Conservation (phyloP, 164 flowering plant species). For the Magnolia changhungtana region DNA sequence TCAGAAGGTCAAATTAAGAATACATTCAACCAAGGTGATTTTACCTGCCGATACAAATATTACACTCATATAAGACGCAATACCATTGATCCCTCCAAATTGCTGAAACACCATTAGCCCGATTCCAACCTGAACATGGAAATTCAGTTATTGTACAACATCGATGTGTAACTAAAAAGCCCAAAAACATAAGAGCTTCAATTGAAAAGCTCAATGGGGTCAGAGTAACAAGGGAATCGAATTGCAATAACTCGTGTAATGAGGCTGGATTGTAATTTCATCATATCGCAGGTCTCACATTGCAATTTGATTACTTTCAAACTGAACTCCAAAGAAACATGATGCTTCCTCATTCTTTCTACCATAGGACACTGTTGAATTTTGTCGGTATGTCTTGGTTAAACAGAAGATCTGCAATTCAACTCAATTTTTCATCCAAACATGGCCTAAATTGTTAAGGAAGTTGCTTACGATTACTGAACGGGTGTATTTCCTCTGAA, state of each 20-base stretch:
- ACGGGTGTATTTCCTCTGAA: constrained; percentile 59
- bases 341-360: background rate
- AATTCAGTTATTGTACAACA: background rate
- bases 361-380: background rate
- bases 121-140: constrained; percentile 61
- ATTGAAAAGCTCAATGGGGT: too few species aligned
- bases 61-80: constrained; percentile 57
- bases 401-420: background rate
- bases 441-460: too few species aligned
- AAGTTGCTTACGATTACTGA: constrained; percentile 51
- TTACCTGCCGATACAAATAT: constrained; percentile 75
- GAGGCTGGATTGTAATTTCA: background rate
- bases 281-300: too few species aligned
- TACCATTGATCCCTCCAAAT: constrained; percentile 79
- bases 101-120: constrained; percentile 84
- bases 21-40: background rate
- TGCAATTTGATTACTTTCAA: too few species aligned
- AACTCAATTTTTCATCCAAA: background rate
- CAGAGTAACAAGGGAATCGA: too few species aligned
- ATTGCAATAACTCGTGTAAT: background rate
- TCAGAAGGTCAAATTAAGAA: background rate
- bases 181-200: too few species aligned
- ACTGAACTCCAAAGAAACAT: background rate
- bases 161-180: too few species aligned
- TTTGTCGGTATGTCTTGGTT: too few species aligned